These are phyloP conservation scores for Tolypocladium inflatum DNA, from an alignment of 2,329 filamentous ascomycete genomes.

Conservation along the genomic window DNA sequence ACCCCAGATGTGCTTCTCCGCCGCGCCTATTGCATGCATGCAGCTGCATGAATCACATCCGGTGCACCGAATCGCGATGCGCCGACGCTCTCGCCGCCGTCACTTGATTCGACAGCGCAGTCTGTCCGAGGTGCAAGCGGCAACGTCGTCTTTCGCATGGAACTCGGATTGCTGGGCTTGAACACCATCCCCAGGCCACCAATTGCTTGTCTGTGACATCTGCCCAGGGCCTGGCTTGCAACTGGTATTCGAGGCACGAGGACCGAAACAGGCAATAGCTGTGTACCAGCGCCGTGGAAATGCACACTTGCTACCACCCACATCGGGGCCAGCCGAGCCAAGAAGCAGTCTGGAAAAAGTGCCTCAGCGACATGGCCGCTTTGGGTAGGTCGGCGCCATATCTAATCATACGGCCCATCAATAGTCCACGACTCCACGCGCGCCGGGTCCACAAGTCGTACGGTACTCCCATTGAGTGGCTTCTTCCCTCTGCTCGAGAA, in stretches of 20 bases:
- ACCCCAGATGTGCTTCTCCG: not conserved
- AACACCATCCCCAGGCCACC: not conserved
- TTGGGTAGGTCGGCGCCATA: not conserved
- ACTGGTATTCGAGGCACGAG: not conserved
- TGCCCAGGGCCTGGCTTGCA: not conserved
- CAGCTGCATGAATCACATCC: conserved; percentile 1
- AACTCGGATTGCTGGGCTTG: no score
- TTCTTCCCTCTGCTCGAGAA: not conserved
- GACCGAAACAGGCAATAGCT: not conserved
- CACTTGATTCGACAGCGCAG: not conserved
- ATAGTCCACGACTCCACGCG: not conserved
- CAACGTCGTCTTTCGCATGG: not conserved
- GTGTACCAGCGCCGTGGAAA: not conserved
- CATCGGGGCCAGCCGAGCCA: not conserved
- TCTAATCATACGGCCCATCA: not conserved
- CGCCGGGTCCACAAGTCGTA: not conserved
- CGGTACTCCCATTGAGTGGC: not conserved
- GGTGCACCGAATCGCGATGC: not conserved
- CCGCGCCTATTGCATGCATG: conserved; percentile 3
- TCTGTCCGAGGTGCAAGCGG: not conserved
- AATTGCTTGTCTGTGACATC: no score
- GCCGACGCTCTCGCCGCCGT: not conserved
- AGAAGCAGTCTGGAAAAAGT: not conserved
- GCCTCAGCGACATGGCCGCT: not conserved
- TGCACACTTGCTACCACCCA: not conserved